Conservation (phyloP, 208 protist species). For the Angomonas desouzai region DNA sequence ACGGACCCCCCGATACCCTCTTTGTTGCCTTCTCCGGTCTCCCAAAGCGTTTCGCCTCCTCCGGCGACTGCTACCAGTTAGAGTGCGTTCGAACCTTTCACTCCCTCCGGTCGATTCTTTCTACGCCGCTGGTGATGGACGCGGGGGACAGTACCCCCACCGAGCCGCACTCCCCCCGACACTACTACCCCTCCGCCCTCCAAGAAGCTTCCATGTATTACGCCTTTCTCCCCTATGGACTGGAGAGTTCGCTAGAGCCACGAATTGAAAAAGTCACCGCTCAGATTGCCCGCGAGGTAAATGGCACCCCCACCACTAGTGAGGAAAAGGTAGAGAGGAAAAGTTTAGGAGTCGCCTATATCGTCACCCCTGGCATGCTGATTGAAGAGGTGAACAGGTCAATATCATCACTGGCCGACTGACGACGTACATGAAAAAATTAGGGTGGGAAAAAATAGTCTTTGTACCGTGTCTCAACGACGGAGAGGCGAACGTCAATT, state of each 20-base stretch:
- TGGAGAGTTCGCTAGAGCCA: constrained; percentile 24
- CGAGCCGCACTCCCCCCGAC: neutral
- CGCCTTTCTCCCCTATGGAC: constrained; percentile 18
- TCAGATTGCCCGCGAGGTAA: neutral
- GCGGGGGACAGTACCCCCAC: neutral
- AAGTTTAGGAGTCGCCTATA: constrained; percentile 15
- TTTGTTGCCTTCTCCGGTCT: constrained; percentile 33
- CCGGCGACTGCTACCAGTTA: constrained; percentile 22
- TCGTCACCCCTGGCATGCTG: constrained; percentile 27
- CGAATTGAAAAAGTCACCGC: constrained; percentile 17
- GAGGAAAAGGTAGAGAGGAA: neutral
- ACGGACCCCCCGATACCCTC: constrained; percentile 32
- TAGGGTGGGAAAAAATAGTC: constrained; percentile 21
- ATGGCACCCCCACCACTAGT: neutral
- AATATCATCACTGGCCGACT: constrained; percentile 15
- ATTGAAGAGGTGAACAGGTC: constrained; percentile 26
- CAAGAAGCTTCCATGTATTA: neutral
- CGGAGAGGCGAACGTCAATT: constrained; percentile 10
- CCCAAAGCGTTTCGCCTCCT: constrained; percentile 16
- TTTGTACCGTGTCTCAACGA: constrained; percentile 35
- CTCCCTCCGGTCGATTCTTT: constrained; percentile 21
- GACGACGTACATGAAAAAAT: constrained; percentile 2
- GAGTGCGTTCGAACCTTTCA: constrained; percentile 34
- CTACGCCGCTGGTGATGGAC: constrained; percentile 3
- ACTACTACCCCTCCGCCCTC: too few relatives aligned